Base-by-base conservation (phyloP, 176 grass and related monocot genomes). In the Ensete glaucum region DNA sequence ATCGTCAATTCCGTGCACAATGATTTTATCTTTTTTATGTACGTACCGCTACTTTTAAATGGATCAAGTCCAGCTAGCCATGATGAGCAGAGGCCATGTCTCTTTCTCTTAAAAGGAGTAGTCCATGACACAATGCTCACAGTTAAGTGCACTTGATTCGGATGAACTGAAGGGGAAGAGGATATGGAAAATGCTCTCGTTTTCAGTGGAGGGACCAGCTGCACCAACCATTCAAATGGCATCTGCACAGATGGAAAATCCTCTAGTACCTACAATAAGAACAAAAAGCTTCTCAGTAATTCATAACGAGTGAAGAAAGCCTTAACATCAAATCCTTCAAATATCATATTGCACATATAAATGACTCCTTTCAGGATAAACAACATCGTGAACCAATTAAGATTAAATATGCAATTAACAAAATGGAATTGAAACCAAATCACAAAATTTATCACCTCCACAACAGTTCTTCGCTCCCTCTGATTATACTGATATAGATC, bases 191-290 rank as follows among this genome's bases (percentile, higher is more conserved):
- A 98, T 11, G 90, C 88, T 84, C 94, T 87, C 85, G 90, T 98
- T 82, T 91, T 93, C 74, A 97, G 73, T 26, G 90, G 88, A 84
- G 94, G 94, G 17, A 89, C 89, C 66, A 98, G 84, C 76, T 93
- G 94, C 53, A 91, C 90, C 75, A 98, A 67, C 94, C 94, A 93
- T 79, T 98, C 94, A 80, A 98, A 93, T 83, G 94, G 86, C 85
- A 93, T 90, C 60, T 87, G 83, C 73, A 93, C 90, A 0, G 88
- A 98, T 60, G 90, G 84, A 79, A 98, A 98, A 84, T 93, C 94
- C 73, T 98, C 88, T 83, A 93, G 73, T 69, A 93, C 84, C 90
- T 98, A 71, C 67, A 56, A 48, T 16, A 71, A 17, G 51, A 14
- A 69, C 55, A 9, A 79, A 56, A 11, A 21, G 12, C 17, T 69